Evolutionary conservation across 2,329 filamentous ascomycete species (phyloP).

Genomic region (Trichophyton benhamiae): DNA sequence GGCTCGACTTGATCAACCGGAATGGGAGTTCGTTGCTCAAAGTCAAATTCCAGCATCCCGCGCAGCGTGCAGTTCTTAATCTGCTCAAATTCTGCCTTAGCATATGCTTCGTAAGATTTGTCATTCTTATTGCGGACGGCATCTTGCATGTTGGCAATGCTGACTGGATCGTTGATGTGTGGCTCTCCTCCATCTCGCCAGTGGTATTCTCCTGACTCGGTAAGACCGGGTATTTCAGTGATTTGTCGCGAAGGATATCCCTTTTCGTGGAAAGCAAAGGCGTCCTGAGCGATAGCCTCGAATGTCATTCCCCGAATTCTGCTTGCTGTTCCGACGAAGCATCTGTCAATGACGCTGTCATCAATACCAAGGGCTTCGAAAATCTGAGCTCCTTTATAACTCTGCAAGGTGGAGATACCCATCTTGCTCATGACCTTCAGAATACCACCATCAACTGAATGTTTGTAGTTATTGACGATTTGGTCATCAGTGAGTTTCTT

Average conservation of each 20-base stretch:
- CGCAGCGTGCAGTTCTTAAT: slow-evolving; percentile 94
- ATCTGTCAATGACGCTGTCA: slow-evolving; percentile 80
- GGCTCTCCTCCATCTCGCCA: slow-evolving; percentile 94
- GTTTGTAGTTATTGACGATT: slow-evolving; percentile 90
- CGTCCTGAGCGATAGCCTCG: slow-evolving; percentile 84
- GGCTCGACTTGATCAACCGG: slow-evolving; percentile 95
- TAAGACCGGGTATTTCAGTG: slow-evolving; percentile 62
- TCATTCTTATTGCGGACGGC: slow-evolving; percentile 95
- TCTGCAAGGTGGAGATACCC: slow-evolving; percentile 93
- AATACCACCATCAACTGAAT: slow-evolving; percentile 90
- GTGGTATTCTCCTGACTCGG: slow-evolving; percentile 93
- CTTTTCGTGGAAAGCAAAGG: slow-evolving; percentile 87
- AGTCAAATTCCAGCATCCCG: slow-evolving; percentile 90
- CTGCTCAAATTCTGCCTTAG: slow-evolving; percentile 81
- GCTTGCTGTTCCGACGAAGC: slow-evolving; percentile 87
- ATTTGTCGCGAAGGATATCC: slow-evolving; percentile 76
- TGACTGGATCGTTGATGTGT: slow-evolving; percentile 87
- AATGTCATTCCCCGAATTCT: slow-evolving; percentile 92
- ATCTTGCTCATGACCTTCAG: slow-evolving; percentile 99
- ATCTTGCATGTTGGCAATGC: slow-evolving; percentile 94
- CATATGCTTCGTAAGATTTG: slow-evolving; percentile 96
- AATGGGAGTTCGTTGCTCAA: slow-evolving; percentile 70
- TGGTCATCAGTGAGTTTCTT: slow-evolving; percentile 73
- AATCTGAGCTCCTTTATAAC: slow-evolving; percentile 96
- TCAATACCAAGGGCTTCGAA: slow-evolving; percentile 93